Evolutionary conservation across 148 eudicot genomes (phyloP).

Genomic region (Spergularia bocconei): DNA sequence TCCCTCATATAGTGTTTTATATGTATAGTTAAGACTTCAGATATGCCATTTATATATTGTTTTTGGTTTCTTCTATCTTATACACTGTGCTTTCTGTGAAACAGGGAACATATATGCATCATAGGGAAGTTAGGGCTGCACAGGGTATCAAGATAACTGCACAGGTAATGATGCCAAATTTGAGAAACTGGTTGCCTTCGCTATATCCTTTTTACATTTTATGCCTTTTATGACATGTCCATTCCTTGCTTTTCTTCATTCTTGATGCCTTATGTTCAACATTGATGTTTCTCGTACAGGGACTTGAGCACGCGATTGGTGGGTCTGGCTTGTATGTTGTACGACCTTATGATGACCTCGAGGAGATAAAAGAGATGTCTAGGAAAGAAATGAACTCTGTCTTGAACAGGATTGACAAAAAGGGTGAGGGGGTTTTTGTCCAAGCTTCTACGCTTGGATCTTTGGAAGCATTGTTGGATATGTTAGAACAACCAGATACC

Average conservation of each 20-base stretch:
- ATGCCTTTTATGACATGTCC: background rate
- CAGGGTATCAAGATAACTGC: conserved; percentile 97
- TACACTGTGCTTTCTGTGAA: too few relatives aligned
- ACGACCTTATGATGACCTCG: conserved; percentile 79
- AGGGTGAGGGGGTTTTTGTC: conserved; percentile 91
- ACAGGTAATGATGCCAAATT: conserved; percentile 49
- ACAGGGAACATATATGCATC: conserved; percentile 85
- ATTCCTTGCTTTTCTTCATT: background rate
- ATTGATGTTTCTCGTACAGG: conserved; percentile 32
- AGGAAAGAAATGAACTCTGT: conserved; percentile 86
- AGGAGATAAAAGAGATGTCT: conserved; percentile 54
- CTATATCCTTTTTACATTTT: background rate
- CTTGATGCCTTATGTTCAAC: background rate
- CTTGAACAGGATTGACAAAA: conserved; percentile 81
- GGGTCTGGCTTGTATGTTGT: conserved; percentile 85
- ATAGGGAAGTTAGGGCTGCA: conserved; percentile 93
- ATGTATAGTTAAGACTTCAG: too few relatives aligned
- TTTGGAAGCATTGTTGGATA: conserved; percentile 80
- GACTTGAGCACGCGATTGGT: conserved; percentile 97
- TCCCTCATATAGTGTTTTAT: too few relatives aligned
- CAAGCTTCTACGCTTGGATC: conserved; percentile 98
- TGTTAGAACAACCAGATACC: conserved; percentile 78
- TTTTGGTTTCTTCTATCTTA: too few relatives aligned
- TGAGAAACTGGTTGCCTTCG: background rate
- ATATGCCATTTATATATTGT: too few relatives aligned